Conservation (phyloP, 148 eudicot genomes). For the Dysphania ambrosioides region DNA sequence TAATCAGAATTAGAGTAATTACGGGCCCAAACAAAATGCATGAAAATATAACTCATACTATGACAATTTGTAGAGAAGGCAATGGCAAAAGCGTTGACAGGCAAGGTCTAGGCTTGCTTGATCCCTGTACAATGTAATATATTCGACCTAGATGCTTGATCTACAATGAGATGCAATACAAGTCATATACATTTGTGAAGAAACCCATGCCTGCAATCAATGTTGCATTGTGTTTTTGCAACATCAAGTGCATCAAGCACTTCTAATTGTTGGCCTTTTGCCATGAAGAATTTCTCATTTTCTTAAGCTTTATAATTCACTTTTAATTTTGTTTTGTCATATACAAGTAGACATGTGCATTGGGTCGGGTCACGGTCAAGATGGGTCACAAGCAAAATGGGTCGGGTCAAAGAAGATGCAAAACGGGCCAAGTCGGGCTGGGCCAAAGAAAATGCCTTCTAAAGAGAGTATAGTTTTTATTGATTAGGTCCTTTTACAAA, state of each 20-base stretch:
- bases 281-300: background rate
- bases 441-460: too few relatives aligned
- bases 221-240: slow-evolving; percentile 61
- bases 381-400: too few relatives aligned
- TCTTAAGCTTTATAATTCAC: background rate
- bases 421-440: too few relatives aligned
- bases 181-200: slow-evolving; percentile 52
- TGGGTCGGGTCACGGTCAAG: too few relatives aligned
- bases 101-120: slow-evolving; percentile 41
- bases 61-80: too few relatives aligned
- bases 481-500: too few relatives aligned
- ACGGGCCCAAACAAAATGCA: too few relatives aligned
- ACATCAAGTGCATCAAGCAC: slow-evolving; percentile 61
- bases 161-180: slow-evolving; percentile 55
- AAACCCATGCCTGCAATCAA: slow-evolving; percentile 78
- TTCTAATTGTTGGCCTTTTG: slow-evolving; percentile 37
- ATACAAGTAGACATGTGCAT: too few relatives aligned
- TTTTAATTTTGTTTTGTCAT: background rate
- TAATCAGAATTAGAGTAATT: too few relatives aligned
- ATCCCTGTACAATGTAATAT: slow-evolving; percentile 34
- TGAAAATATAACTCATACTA: too few relatives aligned
- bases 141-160: slow-evolving; percentile 56
- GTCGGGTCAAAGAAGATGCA: too few relatives aligned
- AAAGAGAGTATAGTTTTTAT: too few relatives aligned
- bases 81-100: slow-evolving; percentile 43